Conservation (phyloP, 495 filamentous ascomycete genomes). For the Lineolata rhizophorae region DNA sequence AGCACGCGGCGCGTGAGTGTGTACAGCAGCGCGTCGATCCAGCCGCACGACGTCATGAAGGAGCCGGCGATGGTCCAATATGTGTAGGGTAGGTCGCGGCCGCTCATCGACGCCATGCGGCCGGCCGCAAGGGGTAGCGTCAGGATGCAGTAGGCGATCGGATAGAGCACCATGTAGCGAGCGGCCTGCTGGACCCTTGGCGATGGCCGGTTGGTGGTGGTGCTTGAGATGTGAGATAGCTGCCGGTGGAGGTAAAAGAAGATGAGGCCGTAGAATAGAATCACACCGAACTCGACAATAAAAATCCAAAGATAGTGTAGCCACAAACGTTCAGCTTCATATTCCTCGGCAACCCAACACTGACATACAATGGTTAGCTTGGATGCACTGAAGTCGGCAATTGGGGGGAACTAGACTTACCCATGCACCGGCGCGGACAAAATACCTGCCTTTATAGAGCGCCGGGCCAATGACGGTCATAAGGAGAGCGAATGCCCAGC, state of each 20-base stretch:
- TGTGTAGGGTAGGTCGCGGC: slow-evolving; percentile 26
- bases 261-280: slow-evolving; percentile 40
- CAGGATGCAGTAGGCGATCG: slow-evolving; percentile 47
- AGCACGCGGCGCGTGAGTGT: slow-evolving; percentile 36
- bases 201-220: neutral
- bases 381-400: no score
- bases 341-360: slow-evolving; percentile 51
- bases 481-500: slow-evolving; percentile 12
- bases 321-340: slow-evolving; percentile 38
- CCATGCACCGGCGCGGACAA: slow-evolving; percentile 16
- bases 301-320: slow-evolving; percentile 71
- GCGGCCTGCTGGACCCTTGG: slow-evolving; percentile 22
- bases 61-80: slow-evolving; percentile 53
- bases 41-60: slow-evolving; percentile 50
- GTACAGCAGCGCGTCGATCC: slow-evolving; percentile 53
- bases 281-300: slow-evolving; percentile 39
- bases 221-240: slow-evolving; percentile 17
- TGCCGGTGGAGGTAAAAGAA: slow-evolving; percentile 31
- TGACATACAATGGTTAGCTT: slow-evolving; percentile 12
- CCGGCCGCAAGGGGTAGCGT: slow-evolving; percentile 49
- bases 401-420: no score
- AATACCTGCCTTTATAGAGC: slow-evolving; percentile 11
- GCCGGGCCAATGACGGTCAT: slow-evolving; percentile 13
- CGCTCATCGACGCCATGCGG: slow-evolving; percentile 42
- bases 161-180: slow-evolving; percentile 54